A percentile compares a stretch with the other conserved stretches of the same genome.
phyloP scores from a whole-genome alignment of 805 yeast genomes.

The Wickerhamiella domercqiae region DNA sequence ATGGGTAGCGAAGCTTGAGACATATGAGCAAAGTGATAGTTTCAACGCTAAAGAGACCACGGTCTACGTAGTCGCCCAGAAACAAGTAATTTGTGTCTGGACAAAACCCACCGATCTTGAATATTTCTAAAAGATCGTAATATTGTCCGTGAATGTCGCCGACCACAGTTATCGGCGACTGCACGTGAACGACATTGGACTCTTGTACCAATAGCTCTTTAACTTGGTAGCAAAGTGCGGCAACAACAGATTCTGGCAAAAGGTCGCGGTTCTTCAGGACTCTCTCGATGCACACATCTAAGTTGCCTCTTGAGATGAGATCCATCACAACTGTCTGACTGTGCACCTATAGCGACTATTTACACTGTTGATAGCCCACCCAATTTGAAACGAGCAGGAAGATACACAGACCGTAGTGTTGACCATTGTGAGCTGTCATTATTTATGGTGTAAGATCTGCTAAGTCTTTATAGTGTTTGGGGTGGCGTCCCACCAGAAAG shows the following conservation, averaged over 20 bases:
- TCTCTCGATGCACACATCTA: slow-evolving; percentile 58
- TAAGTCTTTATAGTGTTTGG: too few relatives aligned
- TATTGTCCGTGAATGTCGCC: slow-evolving; percentile 98
- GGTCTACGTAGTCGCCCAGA: slow-evolving; percentile 89
- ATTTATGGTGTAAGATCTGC: too few relatives aligned
- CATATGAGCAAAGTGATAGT: slow-evolving; percentile 75
- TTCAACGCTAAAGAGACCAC: slow-evolving; percentile 88
- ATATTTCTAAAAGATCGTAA: slow-evolving; percentile 83
- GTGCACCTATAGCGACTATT: not conserved
- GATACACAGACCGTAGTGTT: too few relatives aligned
- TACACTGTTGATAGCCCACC: too few relatives aligned
- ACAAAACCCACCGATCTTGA: slow-evolving; percentile 81
- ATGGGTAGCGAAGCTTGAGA: slow-evolving; percentile 76
- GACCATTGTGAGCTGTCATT: too few relatives aligned
- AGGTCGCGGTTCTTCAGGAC: slow-evolving; percentile 43
- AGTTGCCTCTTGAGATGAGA: slow-evolving; percentile 21
- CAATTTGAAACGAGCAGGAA: too few relatives aligned
- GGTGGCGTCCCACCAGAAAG: too few relatives aligned
- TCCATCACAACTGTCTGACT: not conserved
- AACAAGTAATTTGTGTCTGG: slow-evolving; percentile 90
- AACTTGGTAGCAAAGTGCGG: slow-evolving; percentile 60
- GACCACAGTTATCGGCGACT: slow-evolving; percentile 83
- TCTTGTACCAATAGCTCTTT: slow-evolving; percentile 68
- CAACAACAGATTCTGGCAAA: slow-evolving; percentile 54
- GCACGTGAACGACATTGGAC: slow-evolving; percentile 72